Percentiles rank a stretch among this genome's conserved stretches.
Evolutionary conservation across 202 grass and related monocot genomes (phyloP).

Genomic region (Zoysia matrella): DNA sequence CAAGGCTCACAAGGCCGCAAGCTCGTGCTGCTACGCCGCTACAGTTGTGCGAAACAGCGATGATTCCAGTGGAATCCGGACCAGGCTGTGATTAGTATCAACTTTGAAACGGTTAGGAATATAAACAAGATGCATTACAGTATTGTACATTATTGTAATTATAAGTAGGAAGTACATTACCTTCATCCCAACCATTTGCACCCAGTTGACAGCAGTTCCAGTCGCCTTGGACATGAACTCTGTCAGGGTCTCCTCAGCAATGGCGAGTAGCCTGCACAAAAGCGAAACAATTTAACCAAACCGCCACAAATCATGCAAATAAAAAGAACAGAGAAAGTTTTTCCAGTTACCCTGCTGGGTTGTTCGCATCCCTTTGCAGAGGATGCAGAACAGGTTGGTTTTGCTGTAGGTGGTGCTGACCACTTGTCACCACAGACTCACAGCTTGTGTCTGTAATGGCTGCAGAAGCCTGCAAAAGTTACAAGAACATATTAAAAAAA

Average conservation of each 20-base stretch:
- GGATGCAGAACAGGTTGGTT: constrained; percentile 66
- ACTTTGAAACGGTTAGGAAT: constrained; percentile 9
- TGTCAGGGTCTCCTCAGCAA: neutral
- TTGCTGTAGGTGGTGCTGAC: too few relatives aligned
- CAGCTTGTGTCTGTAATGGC: constrained; percentile 96
- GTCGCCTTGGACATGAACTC: too few relatives aligned
- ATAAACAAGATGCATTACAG: neutral
- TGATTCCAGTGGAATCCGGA: constrained; percentile 99
- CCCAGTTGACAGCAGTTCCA: too few relatives aligned
- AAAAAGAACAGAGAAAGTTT: neutral
- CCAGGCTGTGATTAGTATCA: constrained; percentile 65
- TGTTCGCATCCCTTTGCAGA: constrained; percentile 83
- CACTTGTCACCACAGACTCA: constrained; percentile 40
- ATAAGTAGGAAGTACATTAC: neutral
- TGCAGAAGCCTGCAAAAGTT: constrained; percentile 64
- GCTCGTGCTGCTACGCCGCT: constrained; percentile 42
- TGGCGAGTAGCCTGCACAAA: constrained; percentile 79
- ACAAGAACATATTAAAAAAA: constrained; percentile 9
- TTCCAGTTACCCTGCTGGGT: constrained; percentile 88
- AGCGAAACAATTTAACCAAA: constrained; percentile 4
- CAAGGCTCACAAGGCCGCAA: constrained; percentile 95
- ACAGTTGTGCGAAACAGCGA: constrained; percentile 99
- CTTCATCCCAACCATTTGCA: too few relatives aligned
- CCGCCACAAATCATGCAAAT: neutral
- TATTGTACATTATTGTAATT: neutral